A percentile compares a stretch with the other conserved stretches of the same genome.
These are phyloP conservation scores for Aspergillus bridgeri DNA, from an alignment of 495 filamentous ascomycete genomes.

Conservation along the genomic window DNA sequence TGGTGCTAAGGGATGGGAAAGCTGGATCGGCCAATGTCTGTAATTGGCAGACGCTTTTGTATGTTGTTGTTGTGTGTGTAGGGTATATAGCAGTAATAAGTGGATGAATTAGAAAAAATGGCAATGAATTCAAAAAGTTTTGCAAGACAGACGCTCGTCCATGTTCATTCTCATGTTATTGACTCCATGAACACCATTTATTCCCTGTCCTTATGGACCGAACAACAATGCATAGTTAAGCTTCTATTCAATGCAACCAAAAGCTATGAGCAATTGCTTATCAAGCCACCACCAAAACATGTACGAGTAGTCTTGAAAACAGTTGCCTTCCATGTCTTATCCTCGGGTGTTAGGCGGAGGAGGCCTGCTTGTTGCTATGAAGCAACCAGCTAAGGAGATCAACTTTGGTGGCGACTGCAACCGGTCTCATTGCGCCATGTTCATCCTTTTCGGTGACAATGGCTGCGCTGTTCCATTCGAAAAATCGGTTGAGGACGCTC, in stretches of 20 bases:
- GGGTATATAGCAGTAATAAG: background rate
- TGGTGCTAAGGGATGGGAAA: conserved; percentile 77
- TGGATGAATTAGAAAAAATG: background rate
- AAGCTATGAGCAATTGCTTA: background rate
- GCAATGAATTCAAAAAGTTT: background rate
- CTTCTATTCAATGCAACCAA: background rate
- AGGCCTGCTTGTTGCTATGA: conserved; percentile 49
- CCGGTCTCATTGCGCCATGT: conserved; percentile 64
- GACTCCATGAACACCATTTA: background rate
- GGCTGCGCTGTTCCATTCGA: conserved; percentile 96
- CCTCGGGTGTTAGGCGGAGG: too few species aligned
- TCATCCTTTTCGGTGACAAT: conserved; percentile 75
- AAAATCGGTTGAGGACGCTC: conserved; percentile 79
- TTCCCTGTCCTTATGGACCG: background rate
- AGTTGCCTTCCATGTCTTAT: background rate
- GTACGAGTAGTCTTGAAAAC: background rate
- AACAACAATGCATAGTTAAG: background rate
- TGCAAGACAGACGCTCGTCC: background rate
- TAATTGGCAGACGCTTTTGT: conserved; percentile 22
- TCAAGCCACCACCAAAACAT: background rate
- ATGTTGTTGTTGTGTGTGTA: background rate
- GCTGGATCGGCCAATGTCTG: conserved; percentile 71
- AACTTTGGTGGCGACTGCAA: conserved; percentile 94
- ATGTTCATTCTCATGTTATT: background rate
- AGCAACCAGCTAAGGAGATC: conserved; percentile 93